Evolutionary conservation across 2,329 filamentous ascomycete genomes (phyloP), one percentile per base, ranked within the genome.

Genomic region (Cryphonectria naterciae): DNA sequence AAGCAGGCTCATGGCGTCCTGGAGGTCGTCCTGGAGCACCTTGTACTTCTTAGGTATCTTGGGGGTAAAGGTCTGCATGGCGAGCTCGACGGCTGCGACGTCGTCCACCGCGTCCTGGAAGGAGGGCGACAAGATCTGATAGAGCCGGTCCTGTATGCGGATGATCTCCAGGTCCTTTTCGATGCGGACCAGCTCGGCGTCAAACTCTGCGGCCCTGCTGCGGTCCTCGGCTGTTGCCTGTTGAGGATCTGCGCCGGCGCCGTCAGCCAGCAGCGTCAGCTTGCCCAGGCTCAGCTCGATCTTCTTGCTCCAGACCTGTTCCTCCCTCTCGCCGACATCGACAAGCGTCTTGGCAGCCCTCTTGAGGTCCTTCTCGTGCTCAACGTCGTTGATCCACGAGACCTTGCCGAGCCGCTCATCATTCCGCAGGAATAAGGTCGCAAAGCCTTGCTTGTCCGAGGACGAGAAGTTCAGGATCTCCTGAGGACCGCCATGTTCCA

Each of bases 371-470:
- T 90, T 86, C 78, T 96, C 93, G 35, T 88, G 87, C 72, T 90
- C 86, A 10, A 98, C 87, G 78, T 98, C 95, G 78, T 99, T 97
- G 82, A 99, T 97, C 96, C 96, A 99, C 65, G 91, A 91, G 61
- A 99, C 86, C 76, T 93, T 93, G 39, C 91, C 91, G 73, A 94
- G 89, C 73, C 90, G 86, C 0, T 90, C 87, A 74, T 90, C 88
- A 69, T 88, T 90, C 58, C 93, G 89, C 64, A 99, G 85, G 76
- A 94, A 99, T 67, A 86, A 85, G 0, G 94, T 97, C 69, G 97
- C 87, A 76, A 90, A 91, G n/a, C 83, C 83, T 66, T 88, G 82
- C 74, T 90, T 89, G 76, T 95, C 92, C 69, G 89, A 83, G 43
- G 90, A 85, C 37, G 91, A 85, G 71, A 93, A 93, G 75, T 90